Base-by-base conservation (phyloP, 768 basidiomycete species). In the Amanita brunnescens region DNA sequence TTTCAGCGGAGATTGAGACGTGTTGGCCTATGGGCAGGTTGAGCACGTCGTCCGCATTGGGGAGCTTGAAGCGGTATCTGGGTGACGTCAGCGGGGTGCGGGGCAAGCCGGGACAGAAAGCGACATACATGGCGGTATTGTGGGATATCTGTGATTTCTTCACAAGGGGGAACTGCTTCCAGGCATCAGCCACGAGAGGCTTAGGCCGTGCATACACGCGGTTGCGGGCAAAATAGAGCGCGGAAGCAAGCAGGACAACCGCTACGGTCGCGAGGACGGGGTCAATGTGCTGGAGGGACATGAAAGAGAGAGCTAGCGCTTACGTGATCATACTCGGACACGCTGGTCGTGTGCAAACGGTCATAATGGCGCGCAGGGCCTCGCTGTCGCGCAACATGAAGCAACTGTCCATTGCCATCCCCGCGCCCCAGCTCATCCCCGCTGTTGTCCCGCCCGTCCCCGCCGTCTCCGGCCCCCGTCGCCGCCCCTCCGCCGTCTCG, bases 11-110 rank as follows among this genome's bases (percentile, higher is more conserved):
- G 50, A 99, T 78, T 44, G 89, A 85, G 61, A 99, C 91, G 75
- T 99, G 96, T 71, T 97, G 92, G 46, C 96, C 96, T 57, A 92
- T 84, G 52, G 96, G 96, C 2, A 99, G 84, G 52, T 95, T 95
- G 13, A 99, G 85, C 47, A 85, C 73, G 63, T 90, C 87, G 30
- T 80, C 77, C 7, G 77, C 61, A 55, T 77, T 73, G 30, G 91
- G 90, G 14, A 97, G 77, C 20, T 77, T 82, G 68, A 96, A 96
- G 52, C 92, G 92, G 76, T 98, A 97, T 59, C 94, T 96, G 47
- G 39, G 40, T 6, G 9, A 44, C 29, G 23, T 51, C 35, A 49
- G 18, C 43, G 40, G 3, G 47, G 37, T 16, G 44, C 14, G 47
- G 20, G 10, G 13, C 43, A 39, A n/a, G n/a, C n/a, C n/a, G 51